Percentiles rank a stretch among this genome's conserved stretches.
Evolutionary conservation across 2,329 filamentous ascomycete species (phyloP).

Genomic region (Cephalotrichum gorgonifer): DNA sequence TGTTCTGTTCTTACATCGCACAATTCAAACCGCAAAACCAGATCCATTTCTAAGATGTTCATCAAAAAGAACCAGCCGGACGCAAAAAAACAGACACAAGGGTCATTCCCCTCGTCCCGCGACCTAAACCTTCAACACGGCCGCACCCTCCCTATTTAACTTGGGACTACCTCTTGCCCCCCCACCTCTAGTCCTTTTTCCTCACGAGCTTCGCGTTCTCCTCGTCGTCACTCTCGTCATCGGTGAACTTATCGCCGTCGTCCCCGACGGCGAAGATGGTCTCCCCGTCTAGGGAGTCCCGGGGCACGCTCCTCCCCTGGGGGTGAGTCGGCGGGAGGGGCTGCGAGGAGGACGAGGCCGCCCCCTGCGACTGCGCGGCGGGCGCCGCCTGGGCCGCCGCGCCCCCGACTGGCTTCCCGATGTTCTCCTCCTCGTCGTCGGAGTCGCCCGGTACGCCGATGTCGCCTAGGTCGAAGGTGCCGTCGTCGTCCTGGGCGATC

Average conservation of each 20-base stretch:
- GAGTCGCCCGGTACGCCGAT: constrained; percentile 62
- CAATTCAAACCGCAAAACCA: too few species aligned
- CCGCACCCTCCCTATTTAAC: too few species aligned
- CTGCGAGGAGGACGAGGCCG: constrained; percentile 8
- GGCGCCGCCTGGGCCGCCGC: constrained; percentile 2
- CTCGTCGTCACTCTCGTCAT: constrained; percentile 48
- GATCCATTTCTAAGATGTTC: background rate
- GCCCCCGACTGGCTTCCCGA: constrained; percentile 8
- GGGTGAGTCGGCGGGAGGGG: constrained; percentile 8
- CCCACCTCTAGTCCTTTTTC: constrained; percentile 26
- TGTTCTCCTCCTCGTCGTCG: constrained; percentile 47
- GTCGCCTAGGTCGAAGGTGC: constrained; percentile 86
- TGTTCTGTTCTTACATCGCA: background rate
- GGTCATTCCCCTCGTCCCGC: background rate
- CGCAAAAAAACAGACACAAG: background rate
- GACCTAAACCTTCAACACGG: too few species aligned
- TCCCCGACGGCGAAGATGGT: constrained; percentile 94
- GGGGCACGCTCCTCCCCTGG: constrained; percentile 25
- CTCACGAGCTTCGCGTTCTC: constrained; percentile 50
- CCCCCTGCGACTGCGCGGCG: constrained; percentile 1
- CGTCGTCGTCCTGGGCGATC: constrained; percentile 96
- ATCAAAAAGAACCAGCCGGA: background rate
- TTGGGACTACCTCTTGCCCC: background rate
- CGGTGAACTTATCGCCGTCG: constrained; percentile 71
- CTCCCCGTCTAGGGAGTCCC: constrained; percentile 66